phyloP scores from a whole-genome alignment of 1,284 basidiomycete species.

The Rhodotorula sp. region DNA sequence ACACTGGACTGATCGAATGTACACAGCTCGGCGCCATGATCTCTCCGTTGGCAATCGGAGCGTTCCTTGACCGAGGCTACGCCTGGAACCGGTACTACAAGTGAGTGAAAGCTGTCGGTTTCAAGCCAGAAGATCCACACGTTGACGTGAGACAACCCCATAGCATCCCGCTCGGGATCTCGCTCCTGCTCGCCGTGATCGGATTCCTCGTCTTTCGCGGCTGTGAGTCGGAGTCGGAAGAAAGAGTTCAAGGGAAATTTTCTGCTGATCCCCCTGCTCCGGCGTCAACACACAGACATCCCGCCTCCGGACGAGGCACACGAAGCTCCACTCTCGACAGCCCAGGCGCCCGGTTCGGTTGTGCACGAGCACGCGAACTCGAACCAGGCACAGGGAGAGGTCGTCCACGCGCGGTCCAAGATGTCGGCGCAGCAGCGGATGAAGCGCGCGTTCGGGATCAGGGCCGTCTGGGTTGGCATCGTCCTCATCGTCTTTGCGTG shows the following conservation, averaged over 20 bases:
- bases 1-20: neutral
- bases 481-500: conserved; percentile 30
- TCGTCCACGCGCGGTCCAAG: conserved; percentile 27
- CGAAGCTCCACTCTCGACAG: conserved; percentile 14
- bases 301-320: conserved; percentile 27
- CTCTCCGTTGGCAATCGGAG: conserved; percentile 35
- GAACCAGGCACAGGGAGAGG: conserved; percentile 13
- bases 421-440: conserved; percentile 30
- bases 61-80: conserved; percentile 27
- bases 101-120: conserved; percentile 2
- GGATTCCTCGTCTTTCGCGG: conserved; percentile 20
- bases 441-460: conserved; percentile 24
- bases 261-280: neutral
- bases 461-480: conserved; percentile 31
- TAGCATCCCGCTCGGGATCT: conserved; percentile 25
- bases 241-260: neutral
- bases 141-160: neutral
- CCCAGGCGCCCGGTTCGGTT: neutral
- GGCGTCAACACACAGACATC: neutral
- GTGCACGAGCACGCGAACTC: neutral
- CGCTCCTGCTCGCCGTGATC: conserved; percentile 20
- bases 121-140: neutral
- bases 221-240: conserved; percentile 5
- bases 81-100: conserved; percentile 28
- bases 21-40: conserved; percentile 31